Conservation (phyloP, 1,139 yeast genomes). For the Magnusiomyces suaveolens region DNA sequence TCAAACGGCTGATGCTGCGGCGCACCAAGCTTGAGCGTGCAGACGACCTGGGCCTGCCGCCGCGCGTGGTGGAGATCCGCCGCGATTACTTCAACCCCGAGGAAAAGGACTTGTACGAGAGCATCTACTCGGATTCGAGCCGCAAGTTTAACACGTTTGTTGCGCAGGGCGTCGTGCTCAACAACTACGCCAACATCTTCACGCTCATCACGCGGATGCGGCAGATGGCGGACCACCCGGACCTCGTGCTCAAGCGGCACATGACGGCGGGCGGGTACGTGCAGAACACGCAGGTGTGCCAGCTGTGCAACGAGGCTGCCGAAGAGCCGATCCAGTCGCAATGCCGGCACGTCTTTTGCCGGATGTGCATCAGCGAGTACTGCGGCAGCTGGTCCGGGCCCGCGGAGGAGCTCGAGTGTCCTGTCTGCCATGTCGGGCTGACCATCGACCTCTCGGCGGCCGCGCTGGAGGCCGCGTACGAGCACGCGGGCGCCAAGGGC, state of each 20-base stretch:
- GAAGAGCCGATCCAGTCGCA: slow-evolving; percentile 93
- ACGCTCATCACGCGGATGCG: slow-evolving; percentile 94
- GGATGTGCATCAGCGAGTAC: slow-evolving; percentile 85
- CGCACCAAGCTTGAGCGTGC: slow-evolving; percentile 94
- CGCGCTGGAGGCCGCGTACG: slow-evolving; percentile 53
- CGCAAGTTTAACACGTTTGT: slow-evolving; percentile 79
- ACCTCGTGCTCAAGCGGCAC: slow-evolving; percentile 69
- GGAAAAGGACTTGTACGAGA: slow-evolving; percentile 82
- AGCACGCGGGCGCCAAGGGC: slow-evolving; percentile 69
- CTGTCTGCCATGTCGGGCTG: slow-evolving; percentile 88
- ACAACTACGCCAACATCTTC: slow-evolving; percentile 93
- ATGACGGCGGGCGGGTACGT: slow-evolving; percentile 27
- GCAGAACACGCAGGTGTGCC: slow-evolving; percentile 71
- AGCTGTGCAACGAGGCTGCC: slow-evolving; percentile 92
- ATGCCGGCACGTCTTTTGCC: slow-evolving; percentile 87
- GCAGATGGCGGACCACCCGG: slow-evolving; percentile 97
- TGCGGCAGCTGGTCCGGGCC: slow-evolving; percentile 71
- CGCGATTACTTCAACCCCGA: slow-evolving; percentile 84
- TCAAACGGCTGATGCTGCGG: slow-evolving; percentile 77
- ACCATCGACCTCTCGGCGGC: slow-evolving; percentile 87
- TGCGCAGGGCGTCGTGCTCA: slow-evolving; percentile 88
- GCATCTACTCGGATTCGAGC: slow-evolving; percentile 76
- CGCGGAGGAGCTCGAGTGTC: slow-evolving; percentile 62
- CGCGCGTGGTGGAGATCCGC: slow-evolving; percentile 80
- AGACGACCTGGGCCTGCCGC: slow-evolving; percentile 94